Evolutionary conservation across 148 eudicot genomes (phyloP), one percentile per base, ranked within the genome.

Genomic region (Cornus controversa): DNA sequence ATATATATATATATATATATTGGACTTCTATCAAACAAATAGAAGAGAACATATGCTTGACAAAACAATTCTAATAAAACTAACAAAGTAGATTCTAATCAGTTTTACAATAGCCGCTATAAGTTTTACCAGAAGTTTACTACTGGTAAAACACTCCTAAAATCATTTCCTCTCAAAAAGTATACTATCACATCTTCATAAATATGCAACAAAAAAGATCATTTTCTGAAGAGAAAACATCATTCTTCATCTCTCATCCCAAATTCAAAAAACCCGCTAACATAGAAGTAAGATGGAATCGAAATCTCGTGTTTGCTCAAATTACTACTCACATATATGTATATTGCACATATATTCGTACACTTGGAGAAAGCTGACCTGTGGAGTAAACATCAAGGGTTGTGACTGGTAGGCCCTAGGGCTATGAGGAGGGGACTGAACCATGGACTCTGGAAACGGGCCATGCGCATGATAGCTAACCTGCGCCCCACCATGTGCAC

Each of bases 371-470:
- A 28, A 68, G 22, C 81, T 71, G 76, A 79, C 92, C 92, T 89
- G 89, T 63, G 90, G 86, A 65, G 80, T 74, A 66, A 89, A 85
- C 64, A 78, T 72, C 60, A 83, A 83, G 76, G 90, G 88, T 74
- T 88, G 88, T 72, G 89, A 87, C 23, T 75, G 84, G 67, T 74
- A 78, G 75, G 85, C 69, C 57, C 81, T 74, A 71, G 88, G 86
- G 73, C 76, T 80, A 16, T 77, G 86, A 74, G 89, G 87, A 73
- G 85, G 86, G 80, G 86, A 80, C 62, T 80, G 87, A 82, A 72
- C 85, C 85, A 87, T 87, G 50, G 87, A 77, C 36, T 73, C 77
- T 57, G 45, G 74, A 11, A 72, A 75, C 11, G 78, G 78, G 37
- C 40, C 60, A 9, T 37, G 82, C 65, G 73, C 82, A 79, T 50